Evolutionary conservation across 2,329 filamentous ascomycete species (phyloP), one percentile per base, ranked within the genome.

Genomic region (Eutypa lata): DNA sequence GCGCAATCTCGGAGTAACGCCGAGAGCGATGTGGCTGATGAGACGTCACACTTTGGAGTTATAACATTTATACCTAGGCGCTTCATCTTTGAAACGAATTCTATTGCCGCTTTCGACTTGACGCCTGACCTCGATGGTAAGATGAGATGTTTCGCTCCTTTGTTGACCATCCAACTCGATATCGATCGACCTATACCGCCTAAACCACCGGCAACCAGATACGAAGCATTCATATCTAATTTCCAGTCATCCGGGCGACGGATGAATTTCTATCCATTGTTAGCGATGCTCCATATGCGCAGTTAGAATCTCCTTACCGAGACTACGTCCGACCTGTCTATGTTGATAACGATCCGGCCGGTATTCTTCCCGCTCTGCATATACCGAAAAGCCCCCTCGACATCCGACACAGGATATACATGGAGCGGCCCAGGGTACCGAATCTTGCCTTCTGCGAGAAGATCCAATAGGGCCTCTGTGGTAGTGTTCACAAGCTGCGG

Each of bases 351-450:
- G 22, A 62, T 57, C 5, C 61, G 55, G 2, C 63, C 64, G 2
- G 56, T 60, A 38, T 60, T 60, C 35, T 58, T 59, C 19, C 62
- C 63, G 37, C 54, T 52, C 40, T 63, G 61, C 3, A 65, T 51
- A 35, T 53, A 61, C 6, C 61, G 53, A 45, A 67, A 64, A 19
- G 61, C 62, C 7, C 59, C 24, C 24, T 63, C 59, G 3, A 56
- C 52, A 28, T 61, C 46, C 1, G 56, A 57, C 7, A 62, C 52
- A 8, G 59, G 53, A 37, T 60, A 65, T 2, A 58, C 6, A 33
- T 63, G 55, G 14, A 65, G 37, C 1, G 64, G 63, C 3, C 19
- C 50, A 1, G 63, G 61, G 28, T 56, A 53, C 13, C 56, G 47
- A 8, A 61, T 48, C 21, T 40, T 50, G 2, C 61, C 58, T n/a